phyloP scores from a whole-genome alignment of 345 rosid species.

The Populus pruinosa region DNA sequence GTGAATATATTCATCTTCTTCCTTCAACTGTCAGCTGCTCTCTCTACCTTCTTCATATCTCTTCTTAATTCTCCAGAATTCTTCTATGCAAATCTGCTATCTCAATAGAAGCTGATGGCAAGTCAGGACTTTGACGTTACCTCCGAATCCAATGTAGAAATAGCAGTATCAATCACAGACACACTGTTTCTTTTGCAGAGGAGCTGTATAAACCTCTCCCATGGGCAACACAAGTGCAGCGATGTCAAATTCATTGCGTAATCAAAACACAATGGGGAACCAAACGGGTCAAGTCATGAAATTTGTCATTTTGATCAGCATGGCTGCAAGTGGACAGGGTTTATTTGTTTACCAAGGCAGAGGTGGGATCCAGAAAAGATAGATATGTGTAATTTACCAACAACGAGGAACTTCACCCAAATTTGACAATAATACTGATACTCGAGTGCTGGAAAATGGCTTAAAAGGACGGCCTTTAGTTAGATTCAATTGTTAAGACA shows the following conservation, averaged over 20 bases:
- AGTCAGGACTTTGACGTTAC: constrained; percentile 56
- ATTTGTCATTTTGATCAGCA: too few species aligned
- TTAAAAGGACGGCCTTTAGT: constrained; percentile 37
- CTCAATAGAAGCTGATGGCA: constrained; percentile 60
- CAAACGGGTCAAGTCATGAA: too few species aligned
- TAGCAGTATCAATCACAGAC: constrained; percentile 75
- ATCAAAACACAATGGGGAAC: not conserved
- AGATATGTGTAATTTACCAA: constrained; percentile 41
- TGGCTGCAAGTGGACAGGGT: too few species aligned
- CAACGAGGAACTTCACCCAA: constrained; percentile 74
- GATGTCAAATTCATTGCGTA: constrained; percentile 77
- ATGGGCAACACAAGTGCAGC: constrained; percentile 68
- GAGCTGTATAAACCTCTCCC: constrained; percentile 58
- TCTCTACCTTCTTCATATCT: too few species aligned
- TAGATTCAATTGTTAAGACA: not conserved
- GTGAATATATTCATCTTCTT: too few species aligned
- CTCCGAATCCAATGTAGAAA: constrained; percentile 33
- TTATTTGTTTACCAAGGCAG: not conserved
- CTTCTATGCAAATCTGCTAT: too few species aligned
- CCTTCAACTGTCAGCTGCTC: too few species aligned
- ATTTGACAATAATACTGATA: constrained; percentile 46
- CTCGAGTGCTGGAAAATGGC: constrained; percentile 86
- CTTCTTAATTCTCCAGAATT: too few species aligned
- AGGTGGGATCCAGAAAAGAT: not conserved
- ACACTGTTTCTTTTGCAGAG: constrained; percentile 76